phyloP scores from a whole-genome alignment of 805 yeast species.

The Myxozyma lipomycoides region DNA sequence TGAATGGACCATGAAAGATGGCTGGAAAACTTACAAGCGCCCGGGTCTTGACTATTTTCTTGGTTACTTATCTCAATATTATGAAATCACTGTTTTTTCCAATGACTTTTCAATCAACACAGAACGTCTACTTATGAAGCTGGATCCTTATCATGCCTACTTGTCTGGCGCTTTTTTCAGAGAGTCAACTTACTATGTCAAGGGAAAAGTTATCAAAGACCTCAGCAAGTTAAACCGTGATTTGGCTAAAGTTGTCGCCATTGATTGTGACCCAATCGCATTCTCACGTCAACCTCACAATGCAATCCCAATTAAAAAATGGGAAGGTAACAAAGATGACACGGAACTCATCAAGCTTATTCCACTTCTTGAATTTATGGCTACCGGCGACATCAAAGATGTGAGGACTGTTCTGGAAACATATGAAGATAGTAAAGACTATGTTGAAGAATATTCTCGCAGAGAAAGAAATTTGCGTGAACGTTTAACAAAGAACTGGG shows the following conservation, averaged over 20 bases:
- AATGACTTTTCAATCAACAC: slow-evolving; percentile 81
- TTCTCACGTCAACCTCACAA: slow-evolving; percentile 87
- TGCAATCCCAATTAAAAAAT: slow-evolving; percentile 76
- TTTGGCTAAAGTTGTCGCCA: slow-evolving; percentile 67
- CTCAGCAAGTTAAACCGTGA: slow-evolving; percentile 88
- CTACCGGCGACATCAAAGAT: slow-evolving; percentile 79
- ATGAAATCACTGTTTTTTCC: slow-evolving; percentile 89
- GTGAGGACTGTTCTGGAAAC: slow-evolving; percentile 83
- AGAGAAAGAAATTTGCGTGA: slow-evolving; percentile 75
- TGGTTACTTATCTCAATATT: slow-evolving; percentile 90
- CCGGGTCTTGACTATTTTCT: slow-evolving; percentile 97
- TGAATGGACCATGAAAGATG: slow-evolving; percentile 84
- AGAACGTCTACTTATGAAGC: slow-evolving; percentile 76
- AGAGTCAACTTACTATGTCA: slow-evolving; percentile 86
- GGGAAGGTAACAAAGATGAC: slow-evolving; percentile 87
- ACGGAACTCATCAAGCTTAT: slow-evolving; percentile 67
- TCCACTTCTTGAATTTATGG: slow-evolving; percentile 91
- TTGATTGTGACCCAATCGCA: slow-evolving; percentile 73
- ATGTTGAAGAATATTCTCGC: slow-evolving; percentile 72
- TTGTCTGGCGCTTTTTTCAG: slow-evolving; percentile 82
- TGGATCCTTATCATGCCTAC: slow-evolving; percentile 90
- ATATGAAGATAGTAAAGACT: slow-evolving; percentile 59
- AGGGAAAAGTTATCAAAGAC: slow-evolving; percentile 88
- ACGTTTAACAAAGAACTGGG: slow-evolving; percentile 45
- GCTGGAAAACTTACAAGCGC: slow-evolving; percentile 99